phyloP scores from a whole-genome alignment of 331 rosid genomes.

The Pyrus hybrid region DNA sequence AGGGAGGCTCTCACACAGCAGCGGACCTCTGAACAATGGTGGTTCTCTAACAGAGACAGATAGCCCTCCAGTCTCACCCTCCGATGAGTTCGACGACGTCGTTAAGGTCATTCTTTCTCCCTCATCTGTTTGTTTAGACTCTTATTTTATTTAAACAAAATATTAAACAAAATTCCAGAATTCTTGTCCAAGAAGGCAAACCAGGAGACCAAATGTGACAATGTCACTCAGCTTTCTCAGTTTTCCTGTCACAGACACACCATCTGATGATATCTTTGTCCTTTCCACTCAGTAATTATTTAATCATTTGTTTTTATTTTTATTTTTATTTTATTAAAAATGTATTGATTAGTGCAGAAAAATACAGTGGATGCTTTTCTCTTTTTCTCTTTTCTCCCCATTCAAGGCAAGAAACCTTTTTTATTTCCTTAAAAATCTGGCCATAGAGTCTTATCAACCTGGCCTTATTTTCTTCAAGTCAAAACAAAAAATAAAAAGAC shows the following conservation, averaged over 20 bases:
- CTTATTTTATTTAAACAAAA: background rate
- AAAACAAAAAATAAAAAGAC: background rate
- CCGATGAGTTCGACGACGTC: conserved; percentile 84
- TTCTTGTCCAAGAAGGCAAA: conserved; percentile 8
- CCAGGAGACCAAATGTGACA: background rate
- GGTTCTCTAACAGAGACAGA: conserved; percentile 77
- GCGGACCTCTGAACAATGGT: conserved; percentile 63
- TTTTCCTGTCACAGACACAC: conserved; percentile 17
- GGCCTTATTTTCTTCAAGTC: background rate
- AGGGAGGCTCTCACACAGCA: conserved; percentile 84
- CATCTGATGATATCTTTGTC: conserved; percentile 8
- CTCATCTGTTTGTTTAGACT: background rate
- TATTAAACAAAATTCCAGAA: background rate
- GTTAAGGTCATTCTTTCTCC: conserved; percentile 48
- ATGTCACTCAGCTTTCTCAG: conserved; percentile 2
- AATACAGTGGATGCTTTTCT: conserved; percentile 9
- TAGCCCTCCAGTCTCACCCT: conserved; percentile 80
- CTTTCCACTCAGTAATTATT: background rate
- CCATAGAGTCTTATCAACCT: conserved; percentile 4
- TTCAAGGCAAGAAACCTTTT: conserved; percentile 1
- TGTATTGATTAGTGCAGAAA: background rate
- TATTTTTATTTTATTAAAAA: background rate
- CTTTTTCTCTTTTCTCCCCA: conserved; percentile 10
- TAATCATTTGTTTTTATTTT: background rate
- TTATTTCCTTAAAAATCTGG: background rate